phyloP scores from a whole-genome alignment of 108 stramenopile genomes.

The Mayamaea pseudoterrestris region DNA sequence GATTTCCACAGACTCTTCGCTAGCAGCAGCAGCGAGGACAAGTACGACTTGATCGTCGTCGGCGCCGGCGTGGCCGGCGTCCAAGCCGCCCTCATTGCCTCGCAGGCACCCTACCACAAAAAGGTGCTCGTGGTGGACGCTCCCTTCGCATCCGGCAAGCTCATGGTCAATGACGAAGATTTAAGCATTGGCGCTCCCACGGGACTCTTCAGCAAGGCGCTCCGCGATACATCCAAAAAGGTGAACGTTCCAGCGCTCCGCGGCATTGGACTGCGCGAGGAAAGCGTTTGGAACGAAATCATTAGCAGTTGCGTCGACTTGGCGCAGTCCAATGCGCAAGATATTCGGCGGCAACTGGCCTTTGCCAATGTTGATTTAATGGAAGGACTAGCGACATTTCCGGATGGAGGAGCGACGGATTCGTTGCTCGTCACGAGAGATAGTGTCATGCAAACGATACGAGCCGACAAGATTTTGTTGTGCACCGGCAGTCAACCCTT shows the following conservation, averaged over 20 bases:
- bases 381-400: conserved; percentile 48
- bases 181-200: conserved; percentile 66
- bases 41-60: conserved; percentile 61
- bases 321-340: conserved; percentile 55
- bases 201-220: conserved; percentile 58
- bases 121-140: conserved; percentile 60
- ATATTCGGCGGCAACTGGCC: conserved; percentile 46
- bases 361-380: conserved; percentile 45
- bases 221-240: conserved; percentile 63
- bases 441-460: conserved; percentile 12
- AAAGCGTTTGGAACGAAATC: conserved; percentile 72
- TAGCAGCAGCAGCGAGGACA: no score
- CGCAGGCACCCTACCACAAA: conserved; percentile 23
- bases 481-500: conserved; percentile 64
- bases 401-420: conserved; percentile 35
- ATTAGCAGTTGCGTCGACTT: conserved; percentile 49
- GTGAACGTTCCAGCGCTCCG: conserved; percentile 53
- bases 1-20: no score
- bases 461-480: conserved; percentile 40
- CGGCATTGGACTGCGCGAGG: conserved; percentile 68
- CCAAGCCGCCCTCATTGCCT: conserved; percentile 44
- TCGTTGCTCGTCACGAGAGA: conserved; percentile 26
- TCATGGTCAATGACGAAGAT: conserved; percentile 67
- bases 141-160: conserved; percentile 42
- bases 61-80: conserved; percentile 69